Evolutionary conservation across 2,329 filamentous ascomycete genomes (phyloP).

Genomic region (Fusarium sp.): DNA sequence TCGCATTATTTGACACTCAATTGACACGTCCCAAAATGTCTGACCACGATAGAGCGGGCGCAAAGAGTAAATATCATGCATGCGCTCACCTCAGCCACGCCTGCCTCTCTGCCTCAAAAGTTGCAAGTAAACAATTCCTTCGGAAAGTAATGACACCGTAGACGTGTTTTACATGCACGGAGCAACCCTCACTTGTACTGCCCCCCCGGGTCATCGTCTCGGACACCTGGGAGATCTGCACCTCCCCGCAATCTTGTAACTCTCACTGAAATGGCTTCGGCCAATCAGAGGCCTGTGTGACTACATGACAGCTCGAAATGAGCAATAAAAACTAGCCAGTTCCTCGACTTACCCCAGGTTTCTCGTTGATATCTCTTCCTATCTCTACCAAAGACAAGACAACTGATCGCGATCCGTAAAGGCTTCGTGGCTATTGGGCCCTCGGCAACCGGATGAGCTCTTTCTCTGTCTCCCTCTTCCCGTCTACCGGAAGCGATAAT

Average conservation of each 20-base stretch:
- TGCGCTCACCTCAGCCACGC: slow-evolving; percentile 2
- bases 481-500: slow-evolving; percentile 27
- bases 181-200: neutral
- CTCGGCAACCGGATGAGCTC: slow-evolving; percentile 31
- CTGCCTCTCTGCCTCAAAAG: neutral
- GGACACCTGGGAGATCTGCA: slow-evolving; percentile 45
- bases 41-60: slow-evolving; percentile 30
- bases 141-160: neutral
- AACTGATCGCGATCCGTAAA: slow-evolving; percentile 47
- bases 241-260: slow-evolving; percentile 45
- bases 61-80: slow-evolving; percentile 8
- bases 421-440: slow-evolving; percentile 42
- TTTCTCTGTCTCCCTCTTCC: slow-evolving; percentile 28
- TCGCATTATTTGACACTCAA: neutral
- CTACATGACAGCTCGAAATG: slow-evolving; percentile 44
- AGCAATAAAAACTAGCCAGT: slow-evolving; percentile 42
- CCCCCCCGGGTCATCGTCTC: slow-evolving; percentile 18
- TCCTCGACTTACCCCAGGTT: slow-evolving; percentile 45
- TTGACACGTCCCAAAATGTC: slow-evolving; percentile 13
- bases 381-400: slow-evolving; percentile 28
- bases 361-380: slow-evolving; percentile 43
- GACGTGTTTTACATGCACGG: slow-evolving; percentile 9
- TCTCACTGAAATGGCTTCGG: slow-evolving; percentile 4
- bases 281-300: slow-evolving; percentile 32
- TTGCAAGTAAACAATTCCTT: neutral